phyloP scores from a whole-genome alignment of 257 asterid species.

The Solanum paucissectum region DNA sequence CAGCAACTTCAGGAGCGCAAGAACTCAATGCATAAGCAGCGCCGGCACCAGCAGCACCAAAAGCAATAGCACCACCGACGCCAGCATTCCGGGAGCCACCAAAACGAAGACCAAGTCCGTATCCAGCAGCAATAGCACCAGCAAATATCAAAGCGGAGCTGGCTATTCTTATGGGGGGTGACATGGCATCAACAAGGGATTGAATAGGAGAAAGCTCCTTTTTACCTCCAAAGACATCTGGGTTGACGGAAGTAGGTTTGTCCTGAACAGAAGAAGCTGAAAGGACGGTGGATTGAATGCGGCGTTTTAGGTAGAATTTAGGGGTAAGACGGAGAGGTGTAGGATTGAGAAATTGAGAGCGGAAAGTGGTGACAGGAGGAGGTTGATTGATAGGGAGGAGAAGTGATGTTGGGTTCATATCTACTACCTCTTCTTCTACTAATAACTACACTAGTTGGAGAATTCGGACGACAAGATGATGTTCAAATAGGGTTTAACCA shows the following conservation, averaged over 20 bases:
- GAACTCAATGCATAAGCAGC: slow-evolving; percentile 79
- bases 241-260: slow-evolving; percentile 8
- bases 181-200: slow-evolving; percentile 60
- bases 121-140: slow-evolving; percentile 77
- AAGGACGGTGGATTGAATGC: slow-evolving; percentile 22
- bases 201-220: slow-evolving; percentile 57
- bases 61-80: slow-evolving; percentile 71
- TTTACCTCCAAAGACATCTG: slow-evolving; percentile 61
- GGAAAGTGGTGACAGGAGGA: slow-evolving; percentile 8
- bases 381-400: slow-evolving; percentile 37
- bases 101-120: slow-evolving; percentile 63
- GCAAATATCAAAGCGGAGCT: slow-evolving; percentile 60
- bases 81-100: slow-evolving; percentile 70
- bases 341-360: slow-evolving; percentile 27
- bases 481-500: slow-evolving; percentile 6
- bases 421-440: not conserved
- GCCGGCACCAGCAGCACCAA: slow-evolving; percentile 86
- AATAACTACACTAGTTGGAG: not conserved
- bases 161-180: slow-evolving; percentile 72
- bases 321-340: slow-evolving; percentile 21
- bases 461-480: not conserved
- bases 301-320: slow-evolving; percentile 14
- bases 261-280: slow-evolving; percentile 1
- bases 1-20: slow-evolving; percentile 84
- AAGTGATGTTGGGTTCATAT: slow-evolving; percentile 48